Evolutionary conservation across 495 filamentous ascomycete species (phyloP).

Genomic region (Tuber borchii): DNA sequence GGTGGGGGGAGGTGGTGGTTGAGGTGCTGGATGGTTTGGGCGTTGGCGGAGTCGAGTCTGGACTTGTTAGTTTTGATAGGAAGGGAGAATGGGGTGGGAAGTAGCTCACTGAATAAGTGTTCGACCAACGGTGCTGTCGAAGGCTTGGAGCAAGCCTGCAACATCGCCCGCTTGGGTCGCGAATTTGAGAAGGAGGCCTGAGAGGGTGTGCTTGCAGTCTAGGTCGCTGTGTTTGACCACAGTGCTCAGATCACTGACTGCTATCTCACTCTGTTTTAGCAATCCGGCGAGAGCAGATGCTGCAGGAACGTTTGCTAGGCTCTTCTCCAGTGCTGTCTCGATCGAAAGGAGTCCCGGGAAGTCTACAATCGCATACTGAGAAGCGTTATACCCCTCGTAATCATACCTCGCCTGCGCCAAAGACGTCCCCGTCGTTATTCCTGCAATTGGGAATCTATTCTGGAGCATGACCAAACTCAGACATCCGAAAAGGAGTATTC

Average conservation of each 20-base stretch:
- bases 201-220: constrained; percentile 30
- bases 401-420: not conserved
- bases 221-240: constrained; percentile 37
- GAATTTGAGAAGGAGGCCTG: constrained; percentile 29
- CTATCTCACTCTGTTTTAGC: constrained; percentile 39
- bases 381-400: constrained; percentile 4
- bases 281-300: constrained; percentile 32
- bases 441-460: not conserved
- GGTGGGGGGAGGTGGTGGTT: constrained; percentile 3
- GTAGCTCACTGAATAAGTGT: constrained; percentile 30
- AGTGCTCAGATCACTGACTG: constrained; percentile 36
- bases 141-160: constrained; percentile 28
- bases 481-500: not conserved
- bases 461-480: not conserved
- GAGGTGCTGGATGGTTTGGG: constrained; percentile 3
- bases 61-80: constrained; percentile 22
- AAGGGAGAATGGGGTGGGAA: not conserved
- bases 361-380: constrained; percentile 19
- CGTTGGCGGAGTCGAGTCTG: constrained; percentile 11
- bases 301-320: constrained; percentile 29
- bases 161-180: constrained; percentile 27
- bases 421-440: not conserved
- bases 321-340: constrained; percentile 37
- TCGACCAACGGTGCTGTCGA: constrained; percentile 28
- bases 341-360: constrained; percentile 41